Percentiles rank a stretch among this genome's conserved stretches.
phyloP scores from a whole-genome alignment of 768 basidiomycete species.

The Russula ochroleuca region DNA sequence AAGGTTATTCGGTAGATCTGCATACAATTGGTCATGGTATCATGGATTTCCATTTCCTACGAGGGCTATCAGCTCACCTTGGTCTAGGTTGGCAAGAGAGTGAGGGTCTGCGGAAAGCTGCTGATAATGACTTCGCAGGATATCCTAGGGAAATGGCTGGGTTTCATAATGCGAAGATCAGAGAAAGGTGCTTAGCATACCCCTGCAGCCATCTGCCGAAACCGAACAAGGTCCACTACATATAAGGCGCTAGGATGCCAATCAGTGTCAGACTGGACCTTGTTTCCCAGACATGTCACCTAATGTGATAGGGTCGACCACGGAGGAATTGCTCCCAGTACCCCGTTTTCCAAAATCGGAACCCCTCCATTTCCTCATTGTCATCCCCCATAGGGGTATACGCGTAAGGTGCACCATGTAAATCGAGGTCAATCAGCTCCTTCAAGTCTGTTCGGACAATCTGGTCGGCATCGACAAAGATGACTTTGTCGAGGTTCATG shows the following conservation, averaged over 20 bases:
- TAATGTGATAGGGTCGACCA: conserved; percentile 91
- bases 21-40: neutral
- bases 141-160: conserved; percentile 49
- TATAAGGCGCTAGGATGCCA: conserved; percentile 70
- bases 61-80: conserved; percentile 48
- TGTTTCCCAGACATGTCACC: conserved; percentile 41
- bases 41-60: neutral
- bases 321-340: conserved; percentile 88
- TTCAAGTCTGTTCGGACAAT: conserved; percentile 96
- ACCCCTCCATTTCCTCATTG: conserved; percentile 93
- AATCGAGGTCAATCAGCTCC: conserved; percentile 88
- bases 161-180: neutral
- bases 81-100: conserved; percentile 91
- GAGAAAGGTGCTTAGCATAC: conserved; percentile 36
- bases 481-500: conserved; percentile 97
- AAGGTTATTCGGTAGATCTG: conserved; percentile 94
- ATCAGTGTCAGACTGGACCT: neutral
- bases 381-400: conserved; percentile 98
- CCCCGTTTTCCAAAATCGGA: conserved; percentile 97
- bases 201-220: conserved; percentile 73
- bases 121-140: conserved; percentile 89
- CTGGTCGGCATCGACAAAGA: conserved; percentile 97
- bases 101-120: conserved; percentile 90
- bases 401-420: conserved; percentile 90
- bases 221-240: conserved; percentile 90